phyloP scores from a whole-genome alignment of 306 rosid genomes.

The Sindora glabra region DNA sequence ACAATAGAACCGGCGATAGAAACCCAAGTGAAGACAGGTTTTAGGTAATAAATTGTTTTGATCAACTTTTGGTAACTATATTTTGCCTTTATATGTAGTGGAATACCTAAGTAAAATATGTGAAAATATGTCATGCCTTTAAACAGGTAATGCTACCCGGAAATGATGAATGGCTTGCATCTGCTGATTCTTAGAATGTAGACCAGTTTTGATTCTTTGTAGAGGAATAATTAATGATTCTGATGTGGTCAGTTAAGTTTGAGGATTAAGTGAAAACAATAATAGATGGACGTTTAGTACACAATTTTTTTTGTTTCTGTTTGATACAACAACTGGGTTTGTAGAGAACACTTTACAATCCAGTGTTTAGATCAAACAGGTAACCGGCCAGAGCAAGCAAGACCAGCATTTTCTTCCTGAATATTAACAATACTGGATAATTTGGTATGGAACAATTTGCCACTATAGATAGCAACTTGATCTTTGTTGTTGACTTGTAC shows the following conservation, averaged over 20 bases:
- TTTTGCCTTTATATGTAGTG: too few relatives aligned
- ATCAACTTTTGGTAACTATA: too few relatives aligned
- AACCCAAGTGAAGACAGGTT: constrained; percentile 30
- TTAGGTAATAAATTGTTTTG: constrained; percentile 43
- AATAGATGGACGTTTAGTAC: background rate
- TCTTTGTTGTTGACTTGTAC: too few relatives aligned
- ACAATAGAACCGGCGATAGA: constrained; percentile 18
- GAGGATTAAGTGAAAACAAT: constrained; percentile 11
- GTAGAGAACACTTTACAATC: background rate
- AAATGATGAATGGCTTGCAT: constrained; percentile 5
- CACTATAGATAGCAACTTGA: too few relatives aligned
- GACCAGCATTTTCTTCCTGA: too few relatives aligned
- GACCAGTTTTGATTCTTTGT: constrained; percentile 2
- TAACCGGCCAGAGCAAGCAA: too few relatives aligned
- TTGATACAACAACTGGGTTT: background rate
- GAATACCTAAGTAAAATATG: too few relatives aligned
- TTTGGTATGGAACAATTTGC: too few relatives aligned
- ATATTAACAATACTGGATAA: too few relatives aligned
- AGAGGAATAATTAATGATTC: constrained; percentile 5
- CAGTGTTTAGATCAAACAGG: background rate
- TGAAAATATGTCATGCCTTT: background rate
- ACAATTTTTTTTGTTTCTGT: background rate
- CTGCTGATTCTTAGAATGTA: constrained; percentile 3
- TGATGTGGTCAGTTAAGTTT: constrained; percentile 8
- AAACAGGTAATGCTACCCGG: constrained; percentile 33